These are phyloP conservation scores for Penicillium sp. DNA, from an alignment of 2,329 filamentous ascomycete genomes.

Conservation along the genomic window DNA sequence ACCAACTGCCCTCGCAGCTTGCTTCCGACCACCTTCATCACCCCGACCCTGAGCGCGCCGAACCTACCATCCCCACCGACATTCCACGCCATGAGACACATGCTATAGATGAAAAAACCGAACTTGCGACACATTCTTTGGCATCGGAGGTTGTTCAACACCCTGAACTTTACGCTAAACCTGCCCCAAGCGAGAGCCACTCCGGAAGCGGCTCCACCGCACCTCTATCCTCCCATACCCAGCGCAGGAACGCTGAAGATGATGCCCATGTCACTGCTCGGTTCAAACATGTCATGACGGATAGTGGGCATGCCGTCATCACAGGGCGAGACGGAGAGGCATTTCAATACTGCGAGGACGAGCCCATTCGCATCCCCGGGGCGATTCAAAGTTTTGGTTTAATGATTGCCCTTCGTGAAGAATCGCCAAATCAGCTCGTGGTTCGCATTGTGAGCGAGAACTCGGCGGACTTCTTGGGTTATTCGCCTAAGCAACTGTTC, in stretches of 20 bases:
- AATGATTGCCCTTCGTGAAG: conserved; percentile 66
- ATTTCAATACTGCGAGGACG: conserved; percentile 81
- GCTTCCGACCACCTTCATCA: not conserved
- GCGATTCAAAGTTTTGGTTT: conserved; percentile 80
- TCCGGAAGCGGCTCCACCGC: conserved; percentile 11
- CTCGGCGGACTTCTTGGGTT: conserved; percentile 70
- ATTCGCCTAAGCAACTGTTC: conserved; percentile 74
- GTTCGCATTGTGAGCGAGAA: conserved; percentile 82
- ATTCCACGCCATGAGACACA: conserved; percentile 19
- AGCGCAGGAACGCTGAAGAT: not conserved
- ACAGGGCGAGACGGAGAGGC: conserved; percentile 71
- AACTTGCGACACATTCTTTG: conserved; percentile 24
- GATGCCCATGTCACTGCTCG: conserved; percentile 64
- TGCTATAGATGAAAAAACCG: conserved; percentile 11
- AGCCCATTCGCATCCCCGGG: conserved; percentile 81
- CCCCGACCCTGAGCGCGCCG: not conserved
- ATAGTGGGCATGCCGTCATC: conserved; percentile 77
- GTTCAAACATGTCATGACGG: conserved; percentile 74
- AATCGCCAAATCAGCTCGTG: conserved; percentile 64
- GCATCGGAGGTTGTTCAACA: conserved; percentile 20
- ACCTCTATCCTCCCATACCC: not conserved
- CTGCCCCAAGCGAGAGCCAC: conserved; percentile 9
- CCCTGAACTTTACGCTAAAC: conserved; percentile 20
- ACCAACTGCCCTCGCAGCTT: conserved; percentile 18
- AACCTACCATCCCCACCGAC: conserved; percentile 13